Evolutionary conservation across 2,329 filamentous ascomycete genomes (phyloP).

Genomic region (Cladophialophora immunda): DNA sequence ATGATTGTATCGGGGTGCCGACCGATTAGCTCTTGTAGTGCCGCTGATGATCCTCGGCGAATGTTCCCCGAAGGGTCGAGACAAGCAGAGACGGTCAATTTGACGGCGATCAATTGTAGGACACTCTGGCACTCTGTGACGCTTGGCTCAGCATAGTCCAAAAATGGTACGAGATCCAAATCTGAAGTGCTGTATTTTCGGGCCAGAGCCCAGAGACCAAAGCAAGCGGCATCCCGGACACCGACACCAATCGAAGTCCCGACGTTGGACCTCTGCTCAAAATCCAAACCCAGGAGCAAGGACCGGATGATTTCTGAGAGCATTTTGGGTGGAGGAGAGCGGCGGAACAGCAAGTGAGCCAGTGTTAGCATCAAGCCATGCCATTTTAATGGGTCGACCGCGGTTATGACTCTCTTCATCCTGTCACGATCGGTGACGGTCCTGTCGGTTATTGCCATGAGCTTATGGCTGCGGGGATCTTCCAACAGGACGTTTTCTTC

Average conservation of each 20-base stretch:
- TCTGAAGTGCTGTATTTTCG: slow-evolving; percentile 85
- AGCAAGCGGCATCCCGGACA: slow-evolving; percentile 93
- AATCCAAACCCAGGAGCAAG: slow-evolving; percentile 80
- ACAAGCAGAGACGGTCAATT: slow-evolving; percentile 82
- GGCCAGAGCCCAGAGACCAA: slow-evolving; percentile 92
- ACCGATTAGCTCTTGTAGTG: slow-evolving; percentile 91
- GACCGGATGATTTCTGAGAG: slow-evolving; percentile 79
- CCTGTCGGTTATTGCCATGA: slow-evolving; percentile 47
- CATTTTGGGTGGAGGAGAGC: slow-evolving; percentile 75
- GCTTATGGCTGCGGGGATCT: slow-evolving; percentile 51
- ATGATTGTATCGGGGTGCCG: slow-evolving; percentile 86
- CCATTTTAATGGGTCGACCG: slow-evolving; percentile 85
- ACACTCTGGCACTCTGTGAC: slow-evolving; percentile 51
- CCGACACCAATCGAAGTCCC: slow-evolving; percentile 88
- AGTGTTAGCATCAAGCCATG: slow-evolving; percentile 90
- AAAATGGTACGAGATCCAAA: slow-evolving; percentile 60
- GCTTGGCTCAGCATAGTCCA: slow-evolving; percentile 23
- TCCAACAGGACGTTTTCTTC: slow-evolving; percentile 69
- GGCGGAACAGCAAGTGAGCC: slow-evolving; percentile 83
- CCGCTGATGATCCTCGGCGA: slow-evolving; percentile 87
- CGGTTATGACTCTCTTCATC: slow-evolving; percentile 67
- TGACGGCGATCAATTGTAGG: slow-evolving; percentile 79
- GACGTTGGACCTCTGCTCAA: slow-evolving; percentile 86
- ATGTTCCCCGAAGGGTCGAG: slow-evolving; percentile 94
- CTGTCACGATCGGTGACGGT: slow-evolving; percentile 46